Evolutionary conservation across 305 asterid species (phyloP).

Genomic region (Nicotiana rustica): DNA sequence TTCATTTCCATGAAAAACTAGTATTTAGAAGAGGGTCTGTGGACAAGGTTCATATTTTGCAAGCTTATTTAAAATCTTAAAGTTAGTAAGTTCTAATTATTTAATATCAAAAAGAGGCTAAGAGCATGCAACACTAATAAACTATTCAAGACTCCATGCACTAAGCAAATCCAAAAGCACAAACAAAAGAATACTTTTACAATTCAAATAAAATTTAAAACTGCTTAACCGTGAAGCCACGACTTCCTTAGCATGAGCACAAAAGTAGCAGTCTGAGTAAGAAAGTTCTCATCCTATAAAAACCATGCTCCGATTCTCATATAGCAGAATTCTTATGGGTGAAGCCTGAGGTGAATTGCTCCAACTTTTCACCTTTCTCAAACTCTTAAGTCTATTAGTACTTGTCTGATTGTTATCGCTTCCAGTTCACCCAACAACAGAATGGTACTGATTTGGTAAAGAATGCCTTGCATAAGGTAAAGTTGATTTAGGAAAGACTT

Average conservation of each 20-base stretch:
- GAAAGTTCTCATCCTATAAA: not conserved
- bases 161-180: too few relatives aligned
- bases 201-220: not conserved
- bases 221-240: slow-evolving; percentile 30
- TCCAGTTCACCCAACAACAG: too few relatives aligned
- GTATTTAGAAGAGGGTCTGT: not conserved
- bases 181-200: too few relatives aligned
- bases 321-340: not conserved
- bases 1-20: not conserved
- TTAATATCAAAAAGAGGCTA: too few relatives aligned
- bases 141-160: too few relatives aligned
- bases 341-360: not conserved
- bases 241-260: not conserved
- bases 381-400: too few relatives aligned
- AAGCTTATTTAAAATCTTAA: not conserved
- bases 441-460: too few relatives aligned
- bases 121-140: too few relatives aligned
- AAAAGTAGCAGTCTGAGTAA: slow-evolving; percentile 9
- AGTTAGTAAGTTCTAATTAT: not conserved
- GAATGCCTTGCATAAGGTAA: too few relatives aligned
- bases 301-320: not conserved
- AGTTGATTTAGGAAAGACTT: too few relatives aligned
- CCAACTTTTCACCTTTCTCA: not conserved
- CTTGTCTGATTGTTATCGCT: too few relatives aligned
- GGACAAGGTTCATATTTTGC: not conserved